phyloP scores from a whole-genome alignment of 345 rosid species.

The Luvunga scandens region DNA sequence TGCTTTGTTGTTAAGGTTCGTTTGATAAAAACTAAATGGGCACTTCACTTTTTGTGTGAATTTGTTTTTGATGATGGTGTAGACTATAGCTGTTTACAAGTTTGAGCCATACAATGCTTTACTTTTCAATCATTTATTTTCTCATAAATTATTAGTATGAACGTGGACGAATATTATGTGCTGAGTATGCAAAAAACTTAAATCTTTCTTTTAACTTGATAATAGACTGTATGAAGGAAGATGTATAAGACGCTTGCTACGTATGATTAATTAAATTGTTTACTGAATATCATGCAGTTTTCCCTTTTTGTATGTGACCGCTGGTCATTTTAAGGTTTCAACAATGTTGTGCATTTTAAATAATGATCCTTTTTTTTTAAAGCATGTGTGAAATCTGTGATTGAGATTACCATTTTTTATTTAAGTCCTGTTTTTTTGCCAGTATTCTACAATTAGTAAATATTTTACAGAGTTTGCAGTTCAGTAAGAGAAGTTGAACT shows the following conservation, averaged over 20 bases:
- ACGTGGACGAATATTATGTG: not conserved
- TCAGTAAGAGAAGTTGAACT: not conserved
- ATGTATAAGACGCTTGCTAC: not conserved
- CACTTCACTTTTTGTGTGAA: not conserved
- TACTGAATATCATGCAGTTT: slow-evolving; percentile 34
- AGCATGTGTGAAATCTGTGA: too few relatives aligned
- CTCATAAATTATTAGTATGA: not conserved
- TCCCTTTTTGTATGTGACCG: too few relatives aligned
- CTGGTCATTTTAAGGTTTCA: too few relatives aligned
- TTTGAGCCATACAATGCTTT: not conserved
- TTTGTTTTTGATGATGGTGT: not conserved
- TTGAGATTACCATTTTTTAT: too few relatives aligned
- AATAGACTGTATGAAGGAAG: not conserved
- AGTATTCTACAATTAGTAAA: too few relatives aligned
- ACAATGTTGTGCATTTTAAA: too few relatives aligned
- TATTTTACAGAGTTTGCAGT: too few relatives aligned
- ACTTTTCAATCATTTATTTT: not conserved
- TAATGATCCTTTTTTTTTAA: too few relatives aligned
- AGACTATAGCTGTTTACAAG: not conserved
- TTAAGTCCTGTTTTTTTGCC: too few relatives aligned
- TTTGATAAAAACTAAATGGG: not conserved
- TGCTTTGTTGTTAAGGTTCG: slow-evolving; percentile 74
- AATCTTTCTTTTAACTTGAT: not conserved
- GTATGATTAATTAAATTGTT: not conserved
- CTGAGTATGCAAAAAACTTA: not conserved